phyloP scores from a whole-genome alignment of 1,284 basidiomycete genomes.

The Fomitiporia mediterranea region DNA sequence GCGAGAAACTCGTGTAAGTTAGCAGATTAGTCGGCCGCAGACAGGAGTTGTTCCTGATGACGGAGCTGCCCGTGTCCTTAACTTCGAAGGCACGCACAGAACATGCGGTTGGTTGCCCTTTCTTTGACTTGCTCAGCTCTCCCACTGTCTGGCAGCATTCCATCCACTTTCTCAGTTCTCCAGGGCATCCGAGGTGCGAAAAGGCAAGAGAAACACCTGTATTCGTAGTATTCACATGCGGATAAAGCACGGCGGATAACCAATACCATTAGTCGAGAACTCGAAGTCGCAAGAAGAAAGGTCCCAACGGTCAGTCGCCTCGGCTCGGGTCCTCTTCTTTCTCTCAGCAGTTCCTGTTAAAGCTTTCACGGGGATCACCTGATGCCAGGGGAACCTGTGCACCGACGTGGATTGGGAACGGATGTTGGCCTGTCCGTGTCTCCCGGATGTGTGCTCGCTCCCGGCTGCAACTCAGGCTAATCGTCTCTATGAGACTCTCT shows the following conservation, averaged over 20 bases:
- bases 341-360: not conserved
- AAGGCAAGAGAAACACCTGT: slow-evolving; percentile 6
- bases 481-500: no score
- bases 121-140: slow-evolving; percentile 15
- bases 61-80: slow-evolving; percentile 1
- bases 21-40: not conserved
- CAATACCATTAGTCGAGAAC: slow-evolving; percentile 13
- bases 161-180: slow-evolving; percentile 1
- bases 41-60: slow-evolving; percentile 10
- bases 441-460: not conserved
- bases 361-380: not conserved
- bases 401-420: not conserved
- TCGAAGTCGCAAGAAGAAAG: slow-evolving; percentile 15
- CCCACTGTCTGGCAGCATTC: slow-evolving; percentile 5
- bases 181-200: not conserved
- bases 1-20: slow-evolving; percentile 6
- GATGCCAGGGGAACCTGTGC: not conserved
- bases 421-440: not conserved
- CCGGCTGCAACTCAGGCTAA: not conserved
- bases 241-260: slow-evolving; percentile 14
- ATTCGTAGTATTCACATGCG: slow-evolving; percentile 20
- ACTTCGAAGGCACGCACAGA: slow-evolving; percentile 13
- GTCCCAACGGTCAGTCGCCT: slow-evolving; percentile 5
- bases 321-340: slow-evolving; percentile 12
- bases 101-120: slow-evolving; percentile 10